Conservation (phyloP, 768 basidiomycete genomes). For the Tylopilus rubrobrunneus region DNA sequence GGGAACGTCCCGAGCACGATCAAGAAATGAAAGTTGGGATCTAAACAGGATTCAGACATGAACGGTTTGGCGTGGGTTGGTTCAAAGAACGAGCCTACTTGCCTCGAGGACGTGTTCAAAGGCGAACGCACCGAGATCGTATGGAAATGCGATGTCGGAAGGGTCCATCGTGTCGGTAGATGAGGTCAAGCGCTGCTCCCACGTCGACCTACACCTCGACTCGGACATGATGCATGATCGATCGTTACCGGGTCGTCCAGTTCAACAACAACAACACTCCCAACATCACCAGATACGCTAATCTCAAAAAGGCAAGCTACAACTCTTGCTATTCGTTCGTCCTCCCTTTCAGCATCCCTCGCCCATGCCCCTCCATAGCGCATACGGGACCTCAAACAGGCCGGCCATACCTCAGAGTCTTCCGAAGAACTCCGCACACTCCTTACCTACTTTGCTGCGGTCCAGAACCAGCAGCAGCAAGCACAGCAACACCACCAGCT, state of each 20-base stretch:
- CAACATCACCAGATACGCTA: too few species aligned
- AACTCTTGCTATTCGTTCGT: constrained; percentile 19
- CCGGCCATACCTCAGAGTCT: constrained; percentile 43
- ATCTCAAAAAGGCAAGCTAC: constrained; percentile 25
- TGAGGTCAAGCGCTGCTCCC: too few species aligned
- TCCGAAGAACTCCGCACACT: constrained; percentile 42
- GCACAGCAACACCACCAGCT: constrained; percentile 27
- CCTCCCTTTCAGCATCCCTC: neutral
- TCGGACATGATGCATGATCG: neutral
- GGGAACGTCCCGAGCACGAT: constrained; percentile 68
- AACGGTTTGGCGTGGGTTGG: too few species aligned
- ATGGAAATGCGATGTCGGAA: neutral
- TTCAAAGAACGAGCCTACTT: constrained; percentile 23
- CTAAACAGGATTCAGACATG: constrained; percentile 28
- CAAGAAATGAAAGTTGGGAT: constrained; percentile 56
- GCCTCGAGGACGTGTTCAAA: constrained; percentile 53
- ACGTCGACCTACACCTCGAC: too few species aligned
- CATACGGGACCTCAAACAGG: constrained; percentile 37
- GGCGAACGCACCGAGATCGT: constrained; percentile 43
- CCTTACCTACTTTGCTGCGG: constrained; percentile 33
- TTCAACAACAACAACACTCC: constrained; percentile 9
- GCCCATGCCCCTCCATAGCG: constrained; percentile 32
- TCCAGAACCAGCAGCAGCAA: constrained; percentile 28
- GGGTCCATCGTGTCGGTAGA: neutral
- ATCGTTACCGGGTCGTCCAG: constrained; percentile 32